Base-by-base conservation (phyloP, 1,284 basidiomycete genomes). In the Cryptococcus depauperatus region DNA sequence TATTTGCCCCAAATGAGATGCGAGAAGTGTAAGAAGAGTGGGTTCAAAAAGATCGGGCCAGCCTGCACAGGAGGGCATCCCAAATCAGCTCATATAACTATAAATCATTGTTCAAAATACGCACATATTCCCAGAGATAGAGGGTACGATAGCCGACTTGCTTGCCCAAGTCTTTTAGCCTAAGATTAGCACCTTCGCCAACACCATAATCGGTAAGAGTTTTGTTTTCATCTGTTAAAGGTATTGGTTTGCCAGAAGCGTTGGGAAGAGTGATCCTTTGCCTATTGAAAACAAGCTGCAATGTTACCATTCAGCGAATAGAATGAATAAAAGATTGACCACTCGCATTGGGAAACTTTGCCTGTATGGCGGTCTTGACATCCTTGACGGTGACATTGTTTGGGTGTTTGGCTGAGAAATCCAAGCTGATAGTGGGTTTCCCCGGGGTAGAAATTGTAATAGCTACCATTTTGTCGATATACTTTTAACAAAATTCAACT, bases 31-130 rank as follows among this genome's bases (percentile, higher is more conserved):
- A 91, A 93, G 47, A 95, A 73, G 26, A 92, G 67, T 0, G 93
- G 89, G 68, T 97, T 92, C 58, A 98, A 84, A 59, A 96, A 53
- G 44, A 98, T 76, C 0, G 93, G 93, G 3, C 95, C 95, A 42
- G 75, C 73, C 90, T 93, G 53, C 14, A 10, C 16, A 21, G 19
- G 23, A 19, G 7, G 18, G 14, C 21, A 22, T 6, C 35, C 23
- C 21, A 8, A 30, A n/a, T n/a, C n/a, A n/a, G n/a, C n/a, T n/a
- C n/a, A n/a, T n/a, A n/a, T n/a, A n/a, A 13, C 32, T 13, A 14
- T 8, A 4, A 14, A 33, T 33, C 6, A 2, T 29, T 18, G n/a
- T 13, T 7, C 32, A 23, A 5, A 16, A 5, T 7, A 77, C 84
- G 59, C 69, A 89, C 90, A 58, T 93, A 95, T 89, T 95, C 90